Base-by-base conservation (phyloP, 129 eudicot genomes). In the Flaveria robusta region DNA sequence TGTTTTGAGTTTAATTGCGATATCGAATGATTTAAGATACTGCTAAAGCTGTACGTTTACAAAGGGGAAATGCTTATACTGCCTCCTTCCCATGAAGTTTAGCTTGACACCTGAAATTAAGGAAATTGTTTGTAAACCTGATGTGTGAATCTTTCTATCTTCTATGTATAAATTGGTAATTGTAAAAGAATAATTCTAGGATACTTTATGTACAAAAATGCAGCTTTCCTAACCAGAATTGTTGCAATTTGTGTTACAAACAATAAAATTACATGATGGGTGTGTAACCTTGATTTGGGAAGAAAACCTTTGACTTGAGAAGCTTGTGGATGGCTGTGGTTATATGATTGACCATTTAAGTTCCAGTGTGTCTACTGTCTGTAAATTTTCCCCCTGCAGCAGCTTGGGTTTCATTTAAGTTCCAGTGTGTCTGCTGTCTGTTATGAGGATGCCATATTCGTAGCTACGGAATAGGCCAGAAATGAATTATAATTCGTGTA, bases 261-360 rank as follows among this genome's bases (percentile, higher is more conserved):
- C 26, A 37, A 3, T 66, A 66, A 64, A 15, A 7, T 64, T 31
- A 34, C 69, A 64, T 64, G 45, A 64, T 64, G 69, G 46, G 46
- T 10, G 27, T 9, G 49, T n/a, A 39, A 34, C 39, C 39, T 31
- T 18, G 47, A 6, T 16, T 8, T 64, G 46, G 37, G 13, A 2
- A 15, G 24, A 64, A 72, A 55, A 34, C 15, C 27, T 9, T 56
- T 18, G 26, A 56, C 77, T 37, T 56, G 16, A 73, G 41, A 20
- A 55, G 22, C 16, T 56, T 45, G 20, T 72, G 50, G 29, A 5
- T 7, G 58, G 5, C 3, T 47, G 14, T 11, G 52, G 52, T 15
- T 5, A 12, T 13, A 26, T 62, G 12, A 62, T 54, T 54, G 60
- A 19, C 4, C 13, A 55, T 55, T 55, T 55, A 8, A 7, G 27